phyloP scores from a whole-genome alignment of 768 basidiomycete genomes.

The Panaeolus cyanescens region DNA sequence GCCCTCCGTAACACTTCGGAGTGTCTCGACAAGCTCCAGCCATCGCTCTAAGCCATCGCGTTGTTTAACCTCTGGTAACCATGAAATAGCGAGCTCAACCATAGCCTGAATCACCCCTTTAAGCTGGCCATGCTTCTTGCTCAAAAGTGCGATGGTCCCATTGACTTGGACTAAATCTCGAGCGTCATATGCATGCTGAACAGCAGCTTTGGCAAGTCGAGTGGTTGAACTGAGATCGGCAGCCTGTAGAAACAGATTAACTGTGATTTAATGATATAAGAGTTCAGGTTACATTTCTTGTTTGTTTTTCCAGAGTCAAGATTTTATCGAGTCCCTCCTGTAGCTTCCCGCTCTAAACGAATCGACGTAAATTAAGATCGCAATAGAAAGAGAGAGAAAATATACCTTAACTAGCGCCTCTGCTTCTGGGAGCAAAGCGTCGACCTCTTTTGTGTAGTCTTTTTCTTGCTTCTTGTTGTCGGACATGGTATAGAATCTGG shows the following conservation, averaged over 20 bases:
- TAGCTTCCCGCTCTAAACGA: conserved; percentile 64
- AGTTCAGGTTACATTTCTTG: conserved; percentile 70
- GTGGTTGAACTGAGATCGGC: conserved; percentile 93
- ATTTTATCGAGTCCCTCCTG: conserved; percentile 91
- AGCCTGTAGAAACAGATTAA: conserved; percentile 55
- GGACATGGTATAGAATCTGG: conserved; percentile 59
- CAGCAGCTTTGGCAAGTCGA: conserved; percentile 73
- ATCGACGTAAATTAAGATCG: conserved; percentile 12
- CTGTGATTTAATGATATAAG: background rate
- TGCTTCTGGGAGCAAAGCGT: conserved; percentile 70
- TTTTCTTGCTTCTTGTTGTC: conserved; percentile 85
- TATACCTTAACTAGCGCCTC: conserved; percentile 72
- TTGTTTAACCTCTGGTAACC: conserved; percentile 76
- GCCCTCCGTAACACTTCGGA: conserved; percentile 92
- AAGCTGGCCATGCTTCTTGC: conserved; percentile 97
- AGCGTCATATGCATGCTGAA: conserved; percentile 72
- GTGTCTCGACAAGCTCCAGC: conserved; percentile 86
- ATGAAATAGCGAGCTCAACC: conserved; percentile 83
- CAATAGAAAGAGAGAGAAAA: conserved; percentile 1
- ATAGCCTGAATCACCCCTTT: conserved; percentile 90
- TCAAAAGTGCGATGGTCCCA: conserved; percentile 63
- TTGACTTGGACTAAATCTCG: conserved; percentile 74
- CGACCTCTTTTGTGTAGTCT: conserved; percentile 86
- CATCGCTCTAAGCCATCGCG: conserved; percentile 71
- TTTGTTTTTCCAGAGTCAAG: conserved; percentile 89